Conservation (phyloP, 2,329 filamentous ascomycete species). For the Knufia petricola region DNA sequence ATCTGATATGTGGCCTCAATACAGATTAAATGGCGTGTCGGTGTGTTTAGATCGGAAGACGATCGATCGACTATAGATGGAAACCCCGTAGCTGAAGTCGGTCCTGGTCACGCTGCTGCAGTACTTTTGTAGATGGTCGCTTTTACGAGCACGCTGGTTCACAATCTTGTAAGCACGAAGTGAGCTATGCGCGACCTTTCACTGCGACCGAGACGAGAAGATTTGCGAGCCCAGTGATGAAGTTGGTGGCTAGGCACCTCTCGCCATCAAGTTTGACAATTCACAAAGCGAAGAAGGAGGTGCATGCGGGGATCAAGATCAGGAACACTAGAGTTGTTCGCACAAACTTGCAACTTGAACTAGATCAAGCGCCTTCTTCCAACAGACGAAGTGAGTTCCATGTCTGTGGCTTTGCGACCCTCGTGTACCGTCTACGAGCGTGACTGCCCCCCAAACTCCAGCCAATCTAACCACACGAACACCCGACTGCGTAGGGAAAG, state of each 20-base stretch:
- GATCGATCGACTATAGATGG: neutral
- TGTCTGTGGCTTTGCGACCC: too few species aligned
- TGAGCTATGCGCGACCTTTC: neutral
- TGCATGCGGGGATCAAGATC: conserved; percentile 5
- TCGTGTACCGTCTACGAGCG: too few species aligned
- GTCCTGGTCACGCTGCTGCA: neutral
- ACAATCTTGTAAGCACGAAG: neutral
- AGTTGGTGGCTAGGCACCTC: neutral
- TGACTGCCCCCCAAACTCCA: too few species aligned
- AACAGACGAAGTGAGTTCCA: too few species aligned
- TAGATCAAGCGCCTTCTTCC: neutral
- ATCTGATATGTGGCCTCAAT: neutral
- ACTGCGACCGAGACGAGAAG: neutral
- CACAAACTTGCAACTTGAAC: too few species aligned
- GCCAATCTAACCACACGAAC: neutral
- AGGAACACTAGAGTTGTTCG: too few species aligned
- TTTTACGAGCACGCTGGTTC: neutral
- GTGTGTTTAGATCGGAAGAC: neutral
- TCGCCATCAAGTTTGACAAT: neutral
- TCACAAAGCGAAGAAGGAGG: neutral
- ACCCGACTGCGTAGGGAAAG: too few species aligned
- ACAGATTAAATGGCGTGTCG: neutral
- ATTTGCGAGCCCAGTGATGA: neutral
- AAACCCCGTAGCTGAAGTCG: neutral
- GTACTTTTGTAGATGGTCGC: neutral